Base-by-base conservation (phyloP, 805 yeast species). In the Zygotorulaspora florentina region DNA sequence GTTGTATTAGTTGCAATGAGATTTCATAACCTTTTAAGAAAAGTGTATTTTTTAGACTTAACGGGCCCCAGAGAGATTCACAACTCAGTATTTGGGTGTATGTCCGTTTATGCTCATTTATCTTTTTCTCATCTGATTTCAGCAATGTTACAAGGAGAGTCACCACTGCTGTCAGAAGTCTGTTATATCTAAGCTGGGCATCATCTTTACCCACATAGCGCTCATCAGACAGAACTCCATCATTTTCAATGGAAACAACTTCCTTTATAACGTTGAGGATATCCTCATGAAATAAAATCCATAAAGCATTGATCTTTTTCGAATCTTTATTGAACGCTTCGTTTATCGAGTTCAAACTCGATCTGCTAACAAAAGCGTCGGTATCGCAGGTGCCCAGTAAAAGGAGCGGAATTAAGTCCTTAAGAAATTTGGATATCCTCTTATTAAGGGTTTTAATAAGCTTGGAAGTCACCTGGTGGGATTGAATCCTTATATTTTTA, bases 321-420 rank as follows among this genome's bases (percentile, higher is more conserved):
- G 75, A 77, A 39, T 73, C 74, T 36, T 77, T 72, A 3, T 75
- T 71, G 61, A 91, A 88, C 6, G 86, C 75, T 3, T 59, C 56
- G 13, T 68, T 61, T 26, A 89, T 61, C 9, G 78, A 69, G 9
- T 67, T 62, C 15, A 57, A 55, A 12, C 88, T 77, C 0, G 80
- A 63, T 26, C 64, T 68, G 0, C 83, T 68, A 0, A 85, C 91
- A 1, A 73, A 50, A 37, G 79, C 62, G 53, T 90, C 97, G 2
- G 74, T 58, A 56, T 91, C 98, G 58, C 73, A 84, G 2, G 74
- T 57, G 0, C 95, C 95, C 23, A 79, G 71, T 4, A 90, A 56
- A 81, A 95, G 80, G 1, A 83, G 66, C 0, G 95, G 93, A 7
- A 87, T 71, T 0, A 85, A 73, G 52, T 85, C 84, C 48, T 80